A percentile compares a stretch with the other conserved stretches of the same genome.
These are phyloP conservation scores for Ocimum tenuiflorum DNA, from an alignment of 257 asterid species.

Conservation along the genomic window DNA sequence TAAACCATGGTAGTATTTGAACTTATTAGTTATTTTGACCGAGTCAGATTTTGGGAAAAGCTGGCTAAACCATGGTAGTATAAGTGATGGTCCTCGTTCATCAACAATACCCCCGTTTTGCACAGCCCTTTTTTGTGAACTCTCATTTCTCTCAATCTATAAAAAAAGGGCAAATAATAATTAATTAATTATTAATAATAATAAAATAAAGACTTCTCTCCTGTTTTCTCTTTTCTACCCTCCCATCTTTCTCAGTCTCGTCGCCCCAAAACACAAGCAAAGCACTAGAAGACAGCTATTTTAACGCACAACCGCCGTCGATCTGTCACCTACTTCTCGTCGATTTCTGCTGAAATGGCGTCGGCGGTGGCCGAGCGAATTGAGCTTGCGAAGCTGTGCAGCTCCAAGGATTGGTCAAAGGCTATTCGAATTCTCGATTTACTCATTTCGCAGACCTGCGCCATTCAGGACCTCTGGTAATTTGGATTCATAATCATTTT, in stretches of 20 bases:
- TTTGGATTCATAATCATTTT: neutral
- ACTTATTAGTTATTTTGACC: too few species aligned
- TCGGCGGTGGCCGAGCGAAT: slow-evolving; percentile 56
- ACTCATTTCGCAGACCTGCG: slow-evolving; percentile 51
- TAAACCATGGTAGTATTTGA: too few species aligned
- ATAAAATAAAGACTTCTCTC: neutral
- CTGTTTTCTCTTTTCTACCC: slow-evolving; percentile 9
- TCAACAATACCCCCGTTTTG: neutral
- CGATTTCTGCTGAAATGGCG: slow-evolving; percentile 36
- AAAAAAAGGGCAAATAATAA: too few species aligned
- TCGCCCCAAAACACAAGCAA: slow-evolving; percentile 40
- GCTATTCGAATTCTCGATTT: slow-evolving; percentile 94
- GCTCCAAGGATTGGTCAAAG: slow-evolving; percentile 94
- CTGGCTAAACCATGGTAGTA: too few species aligned
- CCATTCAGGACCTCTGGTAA: slow-evolving; percentile 87
- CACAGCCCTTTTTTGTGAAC: neutral
- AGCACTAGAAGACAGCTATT: slow-evolving; percentile 1
- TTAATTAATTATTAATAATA: too few species aligned
- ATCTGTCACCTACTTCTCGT: slow-evolving; percentile 17
- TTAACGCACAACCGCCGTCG: slow-evolving; percentile 16
- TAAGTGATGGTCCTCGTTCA: slow-evolving; percentile 12
- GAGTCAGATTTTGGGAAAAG: too few species aligned
- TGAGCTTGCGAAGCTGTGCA: slow-evolving; percentile 80
- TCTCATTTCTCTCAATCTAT: too few species aligned
- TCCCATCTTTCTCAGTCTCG: slow-evolving; percentile 14